phyloP scores from a whole-genome alignment of 2,329 filamentous ascomycete genomes.

The Botrytis elliptica region DNA sequence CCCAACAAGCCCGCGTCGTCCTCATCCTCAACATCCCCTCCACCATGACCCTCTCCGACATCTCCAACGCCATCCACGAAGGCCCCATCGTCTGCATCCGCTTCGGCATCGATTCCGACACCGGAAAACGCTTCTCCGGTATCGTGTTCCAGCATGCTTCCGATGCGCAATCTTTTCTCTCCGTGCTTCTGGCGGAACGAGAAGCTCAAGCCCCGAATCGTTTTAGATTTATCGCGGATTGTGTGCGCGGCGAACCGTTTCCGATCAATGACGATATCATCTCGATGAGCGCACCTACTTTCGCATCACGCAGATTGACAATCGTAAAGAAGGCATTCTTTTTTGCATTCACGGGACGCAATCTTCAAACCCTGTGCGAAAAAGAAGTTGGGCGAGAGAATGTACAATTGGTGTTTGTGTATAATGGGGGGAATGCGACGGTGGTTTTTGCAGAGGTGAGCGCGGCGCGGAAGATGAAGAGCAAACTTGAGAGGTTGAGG shows the following conservation, averaged over 20 bases:
- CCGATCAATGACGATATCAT: constrained; percentile 30
- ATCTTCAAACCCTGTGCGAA: constrained; percentile 30
- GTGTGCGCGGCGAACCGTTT: constrained; percentile 30
- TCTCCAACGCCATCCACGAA: constrained; percentile 36
- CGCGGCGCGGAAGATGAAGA: constrained; percentile 34
- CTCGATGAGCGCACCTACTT: constrained; percentile 30
- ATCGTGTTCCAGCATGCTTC: constrained; percentile 35
- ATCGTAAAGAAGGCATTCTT: constrained; percentile 38
- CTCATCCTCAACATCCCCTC: constrained; percentile 35
- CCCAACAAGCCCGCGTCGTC: constrained; percentile 33
- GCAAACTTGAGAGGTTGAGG: constrained; percentile 29
- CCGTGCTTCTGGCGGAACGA: constrained; percentile 28
- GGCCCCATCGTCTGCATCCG: constrained; percentile 35
- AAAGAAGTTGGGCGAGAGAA: constrained; percentile 31
- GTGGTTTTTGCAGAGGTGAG: constrained; percentile 36
- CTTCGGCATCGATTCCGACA: constrained; percentile 32
- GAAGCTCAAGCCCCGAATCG: constrained; percentile 25
- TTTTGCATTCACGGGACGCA: constrained; percentile 32
- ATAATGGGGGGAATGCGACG: constrained; percentile 39
- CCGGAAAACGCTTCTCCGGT: constrained; percentile 29
- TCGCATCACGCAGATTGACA: constrained; percentile 36
- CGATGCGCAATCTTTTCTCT: constrained; percentile 31
- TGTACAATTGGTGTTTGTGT: constrained; percentile 33
- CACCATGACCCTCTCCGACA: constrained; percentile 30
- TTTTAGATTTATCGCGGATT: constrained; percentile 35